Conservation (phyloP, 345 rosid species). For the Brassica nigra region DNA sequence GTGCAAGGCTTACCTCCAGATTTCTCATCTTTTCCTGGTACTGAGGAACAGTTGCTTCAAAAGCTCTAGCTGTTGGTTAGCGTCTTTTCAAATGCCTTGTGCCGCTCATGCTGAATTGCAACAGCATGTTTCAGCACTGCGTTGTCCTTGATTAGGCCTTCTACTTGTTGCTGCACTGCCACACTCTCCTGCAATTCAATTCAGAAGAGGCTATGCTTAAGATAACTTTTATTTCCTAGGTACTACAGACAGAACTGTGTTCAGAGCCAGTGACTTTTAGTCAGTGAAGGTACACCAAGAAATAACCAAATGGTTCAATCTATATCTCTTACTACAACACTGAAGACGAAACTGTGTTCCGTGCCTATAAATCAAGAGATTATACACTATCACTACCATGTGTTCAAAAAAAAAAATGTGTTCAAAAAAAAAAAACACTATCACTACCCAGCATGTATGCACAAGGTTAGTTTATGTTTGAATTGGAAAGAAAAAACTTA, state of each 20-base stretch:
- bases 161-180: conserved; percentile 69
- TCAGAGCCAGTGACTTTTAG: too few species aligned
- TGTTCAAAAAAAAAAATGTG: too few species aligned
- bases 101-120: conserved; percentile 86
- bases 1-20: conserved; percentile 59
- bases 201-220: neutral
- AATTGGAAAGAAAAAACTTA: too few species aligned
- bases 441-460: too few species aligned
- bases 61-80: conserved; percentile 57
- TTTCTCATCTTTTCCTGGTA: conserved; percentile 74
- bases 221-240: neutral
- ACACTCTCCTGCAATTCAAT: conserved; percentile 57
- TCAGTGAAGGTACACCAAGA: too few species aligned
- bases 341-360: too few species aligned
- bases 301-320: too few species aligned
- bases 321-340: too few species aligned
- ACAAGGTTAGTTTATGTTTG: too few species aligned
- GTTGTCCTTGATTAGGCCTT: conserved; percentile 63
- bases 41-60: conserved; percentile 72
- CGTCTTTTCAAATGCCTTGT: conserved; percentile 58
- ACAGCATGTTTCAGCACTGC: conserved; percentile 81
- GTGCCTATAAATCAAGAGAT: too few species aligned
- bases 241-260: neutral
- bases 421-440: too few species aligned
- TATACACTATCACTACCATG: too few species aligned